Evolutionary conservation across 345 rosid species (phyloP).

Genomic region (Jatropha curcas): DNA sequence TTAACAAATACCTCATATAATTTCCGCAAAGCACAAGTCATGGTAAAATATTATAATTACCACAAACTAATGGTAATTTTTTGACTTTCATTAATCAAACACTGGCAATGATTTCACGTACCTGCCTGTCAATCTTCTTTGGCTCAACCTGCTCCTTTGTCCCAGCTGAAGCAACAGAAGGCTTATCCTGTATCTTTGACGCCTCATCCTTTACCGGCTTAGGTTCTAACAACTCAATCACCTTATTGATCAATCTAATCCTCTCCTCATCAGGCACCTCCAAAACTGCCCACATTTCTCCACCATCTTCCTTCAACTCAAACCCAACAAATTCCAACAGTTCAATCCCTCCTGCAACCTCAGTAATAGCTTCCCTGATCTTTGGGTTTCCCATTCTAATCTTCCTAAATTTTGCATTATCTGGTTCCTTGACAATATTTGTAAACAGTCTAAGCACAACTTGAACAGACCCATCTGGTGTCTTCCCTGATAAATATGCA

Average conservation of each 20-base stretch:
- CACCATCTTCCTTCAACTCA: slow-evolving; percentile 61
- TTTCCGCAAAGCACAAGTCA: neutral
- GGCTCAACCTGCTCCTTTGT: slow-evolving; percentile 43
- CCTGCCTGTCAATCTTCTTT: slow-evolving; percentile 81
- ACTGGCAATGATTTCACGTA: slow-evolving; percentile 20
- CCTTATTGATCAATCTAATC: slow-evolving; percentile 44
- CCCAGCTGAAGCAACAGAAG: slow-evolving; percentile 34
- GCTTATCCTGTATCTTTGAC: slow-evolving; percentile 32
- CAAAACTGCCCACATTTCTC: slow-evolving; percentile 82
- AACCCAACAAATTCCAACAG: slow-evolving; percentile 76
- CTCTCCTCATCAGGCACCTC: slow-evolving; percentile 54
- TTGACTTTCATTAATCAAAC: neutral
- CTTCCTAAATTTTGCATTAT: slow-evolving; percentile 76
- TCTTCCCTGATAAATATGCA: slow-evolving; percentile 58
- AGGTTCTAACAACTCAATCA: slow-evolving; percentile 50
- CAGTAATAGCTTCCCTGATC: slow-evolving; percentile 78
- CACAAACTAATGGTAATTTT: neutral
- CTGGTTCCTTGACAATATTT: slow-evolving; percentile 79
- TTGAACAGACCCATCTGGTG: slow-evolving; percentile 56
- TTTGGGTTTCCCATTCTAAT: slow-evolving; percentile 77
- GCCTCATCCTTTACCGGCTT: slow-evolving; percentile 36
- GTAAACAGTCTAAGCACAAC: slow-evolving; percentile 64
- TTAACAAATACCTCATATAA: neutral
- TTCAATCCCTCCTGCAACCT: slow-evolving; percentile 76
- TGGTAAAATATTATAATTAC: neutral